Evolutionary conservation across 176 grass and related monocot species (phyloP).

Genomic region (Calamus simplicifolius): DNA sequence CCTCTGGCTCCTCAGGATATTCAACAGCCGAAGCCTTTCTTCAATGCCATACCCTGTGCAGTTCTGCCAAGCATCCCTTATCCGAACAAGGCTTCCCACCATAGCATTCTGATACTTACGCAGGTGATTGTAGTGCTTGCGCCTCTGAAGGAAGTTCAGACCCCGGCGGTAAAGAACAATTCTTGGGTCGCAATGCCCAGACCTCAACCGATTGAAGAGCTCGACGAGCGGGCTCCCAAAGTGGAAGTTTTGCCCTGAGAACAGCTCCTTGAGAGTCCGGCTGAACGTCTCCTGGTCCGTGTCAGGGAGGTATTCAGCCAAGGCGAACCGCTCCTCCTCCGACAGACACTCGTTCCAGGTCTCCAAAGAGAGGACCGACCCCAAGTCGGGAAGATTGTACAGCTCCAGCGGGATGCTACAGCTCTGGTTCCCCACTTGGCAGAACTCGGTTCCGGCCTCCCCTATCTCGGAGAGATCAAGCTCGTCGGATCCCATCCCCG

Average conservation of each 20-base stretch:
- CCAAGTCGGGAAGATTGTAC: constrained; percentile 35
- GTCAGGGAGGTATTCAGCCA: constrained; percentile 62
- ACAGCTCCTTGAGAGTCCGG: constrained; percentile 60
- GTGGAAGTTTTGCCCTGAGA: constrained; percentile 62
- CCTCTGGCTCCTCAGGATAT: constrained; percentile 33
- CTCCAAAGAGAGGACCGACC: constrained; percentile 44
- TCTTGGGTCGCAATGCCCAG: constrained; percentile 69
- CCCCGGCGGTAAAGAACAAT: constrained; percentile 58
- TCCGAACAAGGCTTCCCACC: constrained; percentile 43
- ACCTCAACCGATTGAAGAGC: constrained; percentile 47
- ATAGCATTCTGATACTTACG: constrained; percentile 75
- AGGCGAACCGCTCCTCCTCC: constrained; percentile 54
- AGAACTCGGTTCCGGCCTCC: constrained; percentile 40
- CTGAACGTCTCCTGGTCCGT: constrained; percentile 73
- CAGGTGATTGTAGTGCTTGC: constrained; percentile 65
- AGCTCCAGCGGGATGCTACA: constrained; percentile 47
- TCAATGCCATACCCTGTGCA: constrained; percentile 36
- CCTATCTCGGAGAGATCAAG: constrained; percentile 41
- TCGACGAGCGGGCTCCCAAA: constrained; percentile 51
- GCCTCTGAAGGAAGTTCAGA: constrained; percentile 33
- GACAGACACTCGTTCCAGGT: constrained; percentile 68
- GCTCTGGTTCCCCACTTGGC: constrained; percentile 66
- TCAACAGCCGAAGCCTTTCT: constrained; percentile 51
- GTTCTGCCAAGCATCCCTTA: constrained; percentile 73
- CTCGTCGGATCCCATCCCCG: constrained; percentile 67